These are phyloP conservation scores for Purpureocillium takamizusanense DNA, from an alignment of 2,329 filamentous ascomycete species.

Conservation along the genomic window DNA sequence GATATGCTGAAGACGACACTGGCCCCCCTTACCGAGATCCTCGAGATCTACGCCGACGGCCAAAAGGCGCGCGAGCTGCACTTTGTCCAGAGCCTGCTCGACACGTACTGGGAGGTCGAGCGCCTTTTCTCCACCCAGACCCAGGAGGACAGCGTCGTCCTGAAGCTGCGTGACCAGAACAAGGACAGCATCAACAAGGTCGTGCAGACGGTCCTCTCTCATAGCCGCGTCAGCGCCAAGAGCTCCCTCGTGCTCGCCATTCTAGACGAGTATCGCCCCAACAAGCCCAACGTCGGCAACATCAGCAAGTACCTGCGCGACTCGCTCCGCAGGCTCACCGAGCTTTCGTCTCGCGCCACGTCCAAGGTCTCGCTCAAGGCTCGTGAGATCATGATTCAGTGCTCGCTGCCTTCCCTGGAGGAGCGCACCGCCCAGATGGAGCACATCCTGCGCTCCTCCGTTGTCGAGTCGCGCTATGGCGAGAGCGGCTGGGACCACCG, in stretches of 20 bases:
- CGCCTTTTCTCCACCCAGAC: constrained; percentile 78
- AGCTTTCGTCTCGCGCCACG: constrained; percentile 69
- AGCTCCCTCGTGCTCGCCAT: constrained; percentile 89
- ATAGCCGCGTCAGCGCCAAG: constrained; percentile 87
- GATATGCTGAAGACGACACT: constrained; percentile 66
- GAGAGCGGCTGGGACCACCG: constrained; percentile 96
- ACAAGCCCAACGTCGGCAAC: constrained; percentile 83
- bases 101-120: constrained; percentile 77
- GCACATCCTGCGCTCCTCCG: constrained; percentile 91
- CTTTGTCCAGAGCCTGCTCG: constrained; percentile 70
- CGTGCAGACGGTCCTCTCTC: constrained; percentile 82
- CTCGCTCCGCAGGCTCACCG: constrained; percentile 75
- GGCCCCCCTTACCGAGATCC: constrained; percentile 66
- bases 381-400: constrained; percentile 94
- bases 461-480: constrained; percentile 93
- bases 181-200: constrained; percentile 84
- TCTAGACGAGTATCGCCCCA: constrained; percentile 87
- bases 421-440: constrained; percentile 96
- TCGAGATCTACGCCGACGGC: constrained; percentile 75
- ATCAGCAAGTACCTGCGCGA: constrained; percentile 81
- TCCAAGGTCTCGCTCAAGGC: constrained; percentile 97
- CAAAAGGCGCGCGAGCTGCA: constrained; percentile 84
- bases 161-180: constrained; percentile 91
- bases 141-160: constrained; percentile 88
- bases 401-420: constrained; percentile 88